Base-by-base conservation (phyloP, 1,284 basidiomycete genomes). In the Cutaneotrichosporon mucoides region DNA sequence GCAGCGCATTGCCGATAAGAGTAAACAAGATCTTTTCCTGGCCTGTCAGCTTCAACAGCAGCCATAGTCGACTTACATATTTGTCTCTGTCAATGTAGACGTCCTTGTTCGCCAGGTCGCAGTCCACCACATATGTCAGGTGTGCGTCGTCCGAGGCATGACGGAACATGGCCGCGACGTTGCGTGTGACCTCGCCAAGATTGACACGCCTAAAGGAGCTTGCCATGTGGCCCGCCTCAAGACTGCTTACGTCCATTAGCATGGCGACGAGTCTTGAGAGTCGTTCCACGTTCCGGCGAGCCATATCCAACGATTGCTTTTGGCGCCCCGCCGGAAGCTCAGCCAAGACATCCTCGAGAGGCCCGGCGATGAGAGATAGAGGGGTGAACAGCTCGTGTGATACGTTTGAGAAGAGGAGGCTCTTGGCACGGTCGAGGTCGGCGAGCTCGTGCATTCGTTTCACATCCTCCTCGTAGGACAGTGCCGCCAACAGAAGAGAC, bases 21-120 rank as follows among this genome's bases (percentile, higher is more conserved):
- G 77, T 78, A 68, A 74, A 79, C 13, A 77, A 62, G 58, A 80
- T 73, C 64, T 80, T 81, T 55, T 81, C 80, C 68, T 69, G 54
- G 24, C 34, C 34, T 15, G 47, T 46, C 36, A 41, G 33, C 24
- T 24, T 16, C 24, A 16, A 38, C 12, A 11, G 38, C 13, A 13
- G 34, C 24, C 13, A 5, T 10, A 12, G 5, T 10, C 6, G 15
- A 65, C 68, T 6, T 51, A 69, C 69, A 75, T 77, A 80, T 37
- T 79, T 71, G 34, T 80, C 79, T 0, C 69, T 63, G 62, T 76
- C 75, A 52, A 80, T 71, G 59, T 72, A 81, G 7, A 73, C 71
- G 13, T 72, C 66, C 37, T 58, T 50, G 7, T 66, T 67, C 1
- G 59, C 44, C 9, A 69, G 56, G 53, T 80, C 79, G 55, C 75